phyloP scores from a whole-genome alignment of 2,329 filamentous ascomycete species.

The Fusarium lateritium region DNA sequence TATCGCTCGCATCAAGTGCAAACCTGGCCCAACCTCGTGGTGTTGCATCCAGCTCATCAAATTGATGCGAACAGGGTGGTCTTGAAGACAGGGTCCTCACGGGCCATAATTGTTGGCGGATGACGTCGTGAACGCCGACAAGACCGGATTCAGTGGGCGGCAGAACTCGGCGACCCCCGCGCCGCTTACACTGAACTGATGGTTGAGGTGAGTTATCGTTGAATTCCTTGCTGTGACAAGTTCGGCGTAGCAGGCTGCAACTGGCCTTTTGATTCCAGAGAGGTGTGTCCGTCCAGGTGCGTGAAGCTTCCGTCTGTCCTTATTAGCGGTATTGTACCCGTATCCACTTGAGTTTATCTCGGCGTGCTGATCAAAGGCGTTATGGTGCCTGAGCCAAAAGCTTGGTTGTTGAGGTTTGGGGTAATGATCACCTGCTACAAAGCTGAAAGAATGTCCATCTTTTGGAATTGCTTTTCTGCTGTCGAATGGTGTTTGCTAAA shows the following conservation, averaged over 20 bases:
- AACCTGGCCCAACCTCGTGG: slow-evolving; percentile 17
- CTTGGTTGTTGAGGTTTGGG: slow-evolving; percentile 22
- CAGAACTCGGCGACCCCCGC: slow-evolving; percentile 43
- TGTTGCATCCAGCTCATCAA: slow-evolving; percentile 22
- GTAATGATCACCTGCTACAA: slow-evolving; percentile 29
- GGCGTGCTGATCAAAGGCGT: slow-evolving; percentile 15
- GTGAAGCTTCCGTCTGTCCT: neutral
- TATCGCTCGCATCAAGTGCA: slow-evolving; percentile 3
- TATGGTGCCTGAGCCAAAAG: slow-evolving; percentile 40
- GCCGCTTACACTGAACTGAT: slow-evolving; percentile 2
- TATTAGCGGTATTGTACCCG: slow-evolving; percentile 3
- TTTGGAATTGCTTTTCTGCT: neutral
- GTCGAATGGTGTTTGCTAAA: slow-evolving; percentile 6
- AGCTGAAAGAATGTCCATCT: neutral
- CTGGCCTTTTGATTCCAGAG: slow-evolving; percentile 9
- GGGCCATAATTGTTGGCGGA: slow-evolving; percentile 35
- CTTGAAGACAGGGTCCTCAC: slow-evolving; percentile 30
- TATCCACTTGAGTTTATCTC: slow-evolving; percentile 25
- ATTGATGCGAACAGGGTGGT: slow-evolving; percentile 33
- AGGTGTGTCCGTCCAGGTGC: slow-evolving; percentile 19
- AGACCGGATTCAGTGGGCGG: slow-evolving; percentile 34
- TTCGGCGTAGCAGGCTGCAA: slow-evolving; percentile 34
- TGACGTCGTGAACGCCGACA: slow-evolving; percentile 44
- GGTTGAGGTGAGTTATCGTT: slow-evolving; percentile 3
- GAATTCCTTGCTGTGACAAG: slow-evolving; percentile 20